These are phyloP conservation scores for Handroanthus guayacan DNA, from an alignment of 257 asterid genomes.

Conservation along the genomic window DNA sequence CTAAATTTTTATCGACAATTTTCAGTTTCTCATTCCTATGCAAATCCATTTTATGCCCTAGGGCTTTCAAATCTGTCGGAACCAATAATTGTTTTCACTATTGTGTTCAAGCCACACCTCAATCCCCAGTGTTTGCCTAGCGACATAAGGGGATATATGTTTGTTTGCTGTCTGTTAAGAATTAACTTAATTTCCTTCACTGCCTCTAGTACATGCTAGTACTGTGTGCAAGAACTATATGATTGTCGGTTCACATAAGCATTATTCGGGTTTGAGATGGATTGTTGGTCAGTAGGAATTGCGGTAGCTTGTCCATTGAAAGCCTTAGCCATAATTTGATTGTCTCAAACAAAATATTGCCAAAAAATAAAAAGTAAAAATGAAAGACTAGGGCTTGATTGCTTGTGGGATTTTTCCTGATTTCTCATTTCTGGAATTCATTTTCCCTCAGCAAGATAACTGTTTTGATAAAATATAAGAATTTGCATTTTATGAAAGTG, in stretches of 20 bases:
- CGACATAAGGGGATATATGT: too few species aligned
- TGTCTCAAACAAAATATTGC: too few species aligned
- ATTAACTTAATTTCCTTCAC: not conserved
- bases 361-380: too few species aligned
- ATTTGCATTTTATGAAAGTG: not conserved
- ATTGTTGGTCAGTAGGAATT: not conserved
- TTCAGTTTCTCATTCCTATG: not conserved
- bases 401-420: too few species aligned
- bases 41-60: not conserved
- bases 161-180: too few species aligned
- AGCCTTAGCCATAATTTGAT: not conserved
- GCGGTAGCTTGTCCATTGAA: not conserved
- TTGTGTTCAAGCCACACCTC: not conserved
- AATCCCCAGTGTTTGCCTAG: not conserved
- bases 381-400: too few species aligned
- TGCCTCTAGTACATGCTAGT: not conserved
- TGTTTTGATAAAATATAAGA: not conserved
- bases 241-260: not conserved
- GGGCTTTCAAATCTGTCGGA: not conserved
- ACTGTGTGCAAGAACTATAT: not conserved
- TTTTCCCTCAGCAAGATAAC: not conserved
- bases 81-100: not conserved
- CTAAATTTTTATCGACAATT: not conserved
- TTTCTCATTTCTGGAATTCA: too few species aligned
- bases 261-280: not conserved